A percentile compares a stretch with the other conserved stretches of the same genome.
phyloP scores from a whole-genome alignment of 208 protist genomes.

The Jaenimonas drosophilae region DNA sequence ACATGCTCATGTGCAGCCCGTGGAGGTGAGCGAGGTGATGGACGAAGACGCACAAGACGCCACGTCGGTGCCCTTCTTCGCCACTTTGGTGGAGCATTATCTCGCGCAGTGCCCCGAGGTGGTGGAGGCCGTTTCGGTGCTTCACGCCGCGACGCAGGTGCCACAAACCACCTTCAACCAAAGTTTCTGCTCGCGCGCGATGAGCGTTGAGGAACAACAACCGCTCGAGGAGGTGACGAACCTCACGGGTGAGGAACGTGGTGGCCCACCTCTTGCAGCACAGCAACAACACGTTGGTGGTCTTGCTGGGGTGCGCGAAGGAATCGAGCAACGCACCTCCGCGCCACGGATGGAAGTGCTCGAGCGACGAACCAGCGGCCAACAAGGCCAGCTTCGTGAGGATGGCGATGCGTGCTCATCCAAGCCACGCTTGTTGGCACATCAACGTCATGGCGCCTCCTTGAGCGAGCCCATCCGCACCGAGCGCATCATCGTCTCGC shows the following conservation, averaged over 20 bases:
- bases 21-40: not conserved
- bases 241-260: too few relatives aligned
- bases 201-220: not conserved
- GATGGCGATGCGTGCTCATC: too few relatives aligned
- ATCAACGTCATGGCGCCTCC: not conserved
- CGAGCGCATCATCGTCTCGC: not conserved
- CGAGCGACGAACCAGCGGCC: too few relatives aligned
- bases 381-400: too few relatives aligned
- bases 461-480: not conserved
- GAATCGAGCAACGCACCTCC: too few relatives aligned
- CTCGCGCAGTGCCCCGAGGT: not conserved
- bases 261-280: too few relatives aligned
- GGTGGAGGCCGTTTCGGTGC: not conserved
- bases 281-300: too few relatives aligned
- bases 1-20: not conserved
- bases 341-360: too few relatives aligned
- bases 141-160: not conserved
- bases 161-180: not conserved
- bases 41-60: not conserved
- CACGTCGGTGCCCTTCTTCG: not conserved
- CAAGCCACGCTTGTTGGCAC: not conserved
- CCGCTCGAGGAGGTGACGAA: too few relatives aligned
- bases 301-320: too few relatives aligned
- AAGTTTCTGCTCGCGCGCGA: not conserved
- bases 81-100: not conserved